These are phyloP conservation scores for Sordaria brevicollis DNA, from an alignment of 495 filamentous ascomycete genomes.

Conservation along the genomic window DNA sequence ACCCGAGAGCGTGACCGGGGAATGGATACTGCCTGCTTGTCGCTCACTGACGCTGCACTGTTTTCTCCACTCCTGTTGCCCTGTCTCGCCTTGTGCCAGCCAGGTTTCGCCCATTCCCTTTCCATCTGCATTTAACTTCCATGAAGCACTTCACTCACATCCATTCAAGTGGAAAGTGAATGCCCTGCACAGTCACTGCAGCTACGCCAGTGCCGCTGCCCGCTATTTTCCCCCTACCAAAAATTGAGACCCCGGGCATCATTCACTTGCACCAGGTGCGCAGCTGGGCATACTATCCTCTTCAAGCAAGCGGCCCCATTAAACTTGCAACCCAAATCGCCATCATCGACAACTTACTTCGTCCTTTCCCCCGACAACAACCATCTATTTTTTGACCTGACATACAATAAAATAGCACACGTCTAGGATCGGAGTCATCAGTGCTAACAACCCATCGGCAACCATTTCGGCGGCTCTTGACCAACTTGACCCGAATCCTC, in stretches of 20 bases:
- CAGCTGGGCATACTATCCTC: neutral
- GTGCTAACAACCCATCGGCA: neutral
- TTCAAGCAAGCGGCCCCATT: neutral
- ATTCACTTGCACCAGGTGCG: neutral
- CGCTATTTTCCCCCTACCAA: neutral
- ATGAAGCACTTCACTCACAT: neutral
- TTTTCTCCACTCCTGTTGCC: constrained; percentile 1
- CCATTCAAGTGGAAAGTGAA: too few relatives aligned
- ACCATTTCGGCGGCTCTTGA: neutral
- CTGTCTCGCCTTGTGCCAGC: constrained; percentile 2
- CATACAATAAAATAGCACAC: neutral
- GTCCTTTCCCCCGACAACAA: neutral
- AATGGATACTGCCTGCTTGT: constrained; percentile 2
- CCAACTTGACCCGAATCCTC: neutral
- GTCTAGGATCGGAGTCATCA: neutral
- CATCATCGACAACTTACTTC: neutral
- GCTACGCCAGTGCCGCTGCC: neutral
- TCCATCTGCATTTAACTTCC: neutral
- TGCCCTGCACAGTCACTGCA: neutral
- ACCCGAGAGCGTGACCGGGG: neutral
- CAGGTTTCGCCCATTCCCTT: constrained; percentile 5
- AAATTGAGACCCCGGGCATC: neutral
- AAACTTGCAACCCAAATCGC: neutral
- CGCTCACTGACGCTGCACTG: neutral
- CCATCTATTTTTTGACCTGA: neutral